A percentile compares a stretch with the other conserved stretches of the same genome.
phyloP scores from a whole-genome alignment of 129 eudicot species.

The Erigeron canadensis region DNA sequence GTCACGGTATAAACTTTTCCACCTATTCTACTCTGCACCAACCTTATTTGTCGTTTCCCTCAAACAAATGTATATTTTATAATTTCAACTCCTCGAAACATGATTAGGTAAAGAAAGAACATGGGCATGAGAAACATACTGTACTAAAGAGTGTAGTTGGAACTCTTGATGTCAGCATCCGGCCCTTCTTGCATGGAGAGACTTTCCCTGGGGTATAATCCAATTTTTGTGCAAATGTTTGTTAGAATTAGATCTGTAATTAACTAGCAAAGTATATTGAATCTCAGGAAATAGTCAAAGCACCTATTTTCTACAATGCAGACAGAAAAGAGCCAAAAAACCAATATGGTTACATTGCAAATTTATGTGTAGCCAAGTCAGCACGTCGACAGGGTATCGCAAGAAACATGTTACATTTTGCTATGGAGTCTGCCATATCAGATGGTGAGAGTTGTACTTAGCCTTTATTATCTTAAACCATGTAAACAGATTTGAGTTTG shows the following conservation, averaged over 20 bases:
- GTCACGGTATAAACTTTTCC: conserved; percentile 53
- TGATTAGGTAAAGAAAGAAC: conserved; percentile 64
- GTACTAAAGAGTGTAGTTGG: conserved; percentile 76
- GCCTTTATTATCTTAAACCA: neutral
- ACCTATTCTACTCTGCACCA: neutral
- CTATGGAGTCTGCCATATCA: conserved; percentile 53
- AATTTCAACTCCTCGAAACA: neutral
- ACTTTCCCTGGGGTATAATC: conserved; percentile 80
- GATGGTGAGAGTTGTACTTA: conserved; percentile 44
- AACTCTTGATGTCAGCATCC: conserved; percentile 78
- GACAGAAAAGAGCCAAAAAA: conserved; percentile 39
- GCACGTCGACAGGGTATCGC: conserved; percentile 89
- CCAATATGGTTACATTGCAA: conserved; percentile 68
- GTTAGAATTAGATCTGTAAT: conserved; percentile 14
- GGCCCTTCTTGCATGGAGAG: conserved; percentile 65
- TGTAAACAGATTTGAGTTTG: conserved; percentile 6
- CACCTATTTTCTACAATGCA: conserved; percentile 45
- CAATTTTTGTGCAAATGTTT: conserved; percentile 22
- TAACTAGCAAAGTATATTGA: neutral
- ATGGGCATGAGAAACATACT: conserved; percentile 38
- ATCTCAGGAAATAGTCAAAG: conserved; percentile 58
- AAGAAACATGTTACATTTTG: conserved; percentile 68
- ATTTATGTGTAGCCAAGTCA: conserved; percentile 77
- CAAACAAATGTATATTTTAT: neutral
- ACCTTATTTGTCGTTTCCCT: neutral